Evolutionary conservation across 345 rosid genomes (phyloP), one percentile per base, ranked within the genome.

Genomic region (Pistacia integerrima): DNA sequence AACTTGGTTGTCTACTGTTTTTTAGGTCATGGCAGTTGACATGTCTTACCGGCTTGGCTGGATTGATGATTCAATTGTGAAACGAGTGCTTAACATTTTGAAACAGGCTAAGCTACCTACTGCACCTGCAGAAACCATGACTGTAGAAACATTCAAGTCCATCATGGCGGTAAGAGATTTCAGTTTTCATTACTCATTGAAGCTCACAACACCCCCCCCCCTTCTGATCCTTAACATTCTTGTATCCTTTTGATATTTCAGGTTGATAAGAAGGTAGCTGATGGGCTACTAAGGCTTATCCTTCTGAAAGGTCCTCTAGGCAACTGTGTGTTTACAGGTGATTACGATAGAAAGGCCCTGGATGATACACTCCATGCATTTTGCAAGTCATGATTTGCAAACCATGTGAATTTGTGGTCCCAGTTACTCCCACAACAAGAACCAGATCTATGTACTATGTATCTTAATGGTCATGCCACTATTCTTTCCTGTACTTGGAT

Each of bases 181-280:
- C 66, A 46, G 30, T 51, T 3, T 10, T 61, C 22, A 18, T 66
- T 61, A 11, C 8, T 12, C 30, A 48, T 14, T 18, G 28, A 7
- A 75, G 58, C 33, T 54, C 69, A 52, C n/a, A n/a, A n/a, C n/a
- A n/a, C n/a, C n/a, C n/a, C n/a, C 61, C 51, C 51, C 51, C 51
- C 67, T 7, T 55, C n/a, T 16, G 16, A 64, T 36, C 11, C 64
- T 51, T 73, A 36, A 68, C 20, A 18, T 54, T 25, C 64, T 46
- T 60, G 44, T 10, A 54, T 73, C 64, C 41, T 49, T 55, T 16
- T 44, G 38, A 64, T 52, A 44, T 75, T 79, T 72, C 85, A 96
- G 99, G 98, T 93, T 41, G 99, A 96, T 86, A 96, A 96, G 91
- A 96, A 96, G 88, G 99, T 96, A 16, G 98, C 99, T 8, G 99